Evolutionary conservation across 805 yeast genomes (phyloP).

Genomic region (Jamesozyma piceae): DNA sequence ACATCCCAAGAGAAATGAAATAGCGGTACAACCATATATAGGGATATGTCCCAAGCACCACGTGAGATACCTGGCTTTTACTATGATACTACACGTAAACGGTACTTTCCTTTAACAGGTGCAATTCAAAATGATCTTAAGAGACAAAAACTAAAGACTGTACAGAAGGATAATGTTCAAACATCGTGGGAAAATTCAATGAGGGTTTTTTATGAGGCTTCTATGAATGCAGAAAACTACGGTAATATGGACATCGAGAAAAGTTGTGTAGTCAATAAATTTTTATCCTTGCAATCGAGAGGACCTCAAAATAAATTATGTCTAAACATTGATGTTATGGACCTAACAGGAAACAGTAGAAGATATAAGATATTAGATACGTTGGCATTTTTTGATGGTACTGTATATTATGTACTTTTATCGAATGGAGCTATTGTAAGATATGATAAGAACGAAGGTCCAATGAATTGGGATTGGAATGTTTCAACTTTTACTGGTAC

Average conservation of each 20-base stretch:
- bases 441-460: background rate
- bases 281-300: background rate
- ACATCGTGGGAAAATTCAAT: background rate
- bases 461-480: background rate
- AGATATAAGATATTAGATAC: background rate
- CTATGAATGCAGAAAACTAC: background rate
- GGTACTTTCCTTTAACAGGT: conserved; percentile 18
- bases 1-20: no score
- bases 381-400: background rate
- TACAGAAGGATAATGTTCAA: background rate
- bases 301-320: background rate
- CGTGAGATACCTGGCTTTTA: conserved; percentile 23
- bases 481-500: background rate
- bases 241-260: background rate
- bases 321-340: background rate
- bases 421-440: background rate
- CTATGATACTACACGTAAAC: conserved; percentile 18
- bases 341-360: background rate
- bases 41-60: background rate
- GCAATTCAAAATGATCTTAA: conserved; percentile 1
- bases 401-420: background rate
- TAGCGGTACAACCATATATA: no score
- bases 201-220: background rate
- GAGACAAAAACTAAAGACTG: conserved; percentile 1
- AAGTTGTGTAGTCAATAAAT: background rate